Base-by-base conservation (phyloP, 352 stramenopile species). In the Globisporangium rhizosaccharum region DNA sequence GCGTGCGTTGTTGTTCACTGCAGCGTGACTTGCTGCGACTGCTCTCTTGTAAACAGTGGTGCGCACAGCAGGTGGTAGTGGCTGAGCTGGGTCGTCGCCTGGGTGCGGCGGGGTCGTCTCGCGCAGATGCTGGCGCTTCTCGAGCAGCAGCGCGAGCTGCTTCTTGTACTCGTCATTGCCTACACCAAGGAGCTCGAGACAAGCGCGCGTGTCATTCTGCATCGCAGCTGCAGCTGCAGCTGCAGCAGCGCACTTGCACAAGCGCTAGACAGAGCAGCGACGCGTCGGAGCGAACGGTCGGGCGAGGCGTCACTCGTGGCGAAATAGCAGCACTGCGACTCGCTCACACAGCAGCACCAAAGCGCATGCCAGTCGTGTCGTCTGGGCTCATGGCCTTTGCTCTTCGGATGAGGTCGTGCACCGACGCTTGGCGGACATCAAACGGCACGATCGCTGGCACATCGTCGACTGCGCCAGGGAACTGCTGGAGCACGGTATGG, bases 81-180 rank as follows among this genome's bases (percentile, higher is more conserved):
- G 8, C 33, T 11, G 4, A 39, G 33, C 33, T 9, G 33, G 33
- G 33, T 39, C 33, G 33, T 39, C 33, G 33, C 33, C 33, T 39
- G 33, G 33, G 10, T 39, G 33, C 33, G 10, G 3, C n/a, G 66
- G 53, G 14, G 33, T n/a, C 7, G 50, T 44, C 45, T 68, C 63
- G 15, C 74, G 72, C 59, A 72, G 62, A n/a, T 75, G 57, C 17
- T 70, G 59, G 4, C 76, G 61, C 20, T 64, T 71, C 46, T 82
- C 67, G 9, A 88, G 62, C 28, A 88, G 56, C 23, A 70, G 7
- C 4, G 55, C 39, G 14, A 85, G 48, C 51, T 78, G 69, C 28
- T 87, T 84, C 36, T 68, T 79, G 50, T 71, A 65, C 7, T 75
- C 72, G n/a, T 83, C 76, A 18, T 70, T 50, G 23, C 57, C 48